These are phyloP conservation scores for Phascolomyces articulosus DNA, from an alignment of 371 early-diverging fungal species.

Conservation along the genomic window DNA sequence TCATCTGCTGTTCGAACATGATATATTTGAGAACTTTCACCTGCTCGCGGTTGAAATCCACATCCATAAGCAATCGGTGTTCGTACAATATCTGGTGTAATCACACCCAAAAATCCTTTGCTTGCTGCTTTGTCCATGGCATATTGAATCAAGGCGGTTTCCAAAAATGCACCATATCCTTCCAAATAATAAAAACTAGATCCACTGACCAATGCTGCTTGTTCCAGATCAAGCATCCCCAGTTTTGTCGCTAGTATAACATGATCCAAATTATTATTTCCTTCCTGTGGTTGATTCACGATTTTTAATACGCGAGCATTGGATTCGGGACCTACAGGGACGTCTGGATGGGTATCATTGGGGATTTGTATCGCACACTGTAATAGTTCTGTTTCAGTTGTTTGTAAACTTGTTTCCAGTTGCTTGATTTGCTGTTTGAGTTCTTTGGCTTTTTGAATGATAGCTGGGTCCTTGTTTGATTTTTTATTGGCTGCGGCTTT, in stretches of 20 bases:
- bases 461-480: conserved; percentile 9
- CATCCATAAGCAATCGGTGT: conserved; percentile 83
- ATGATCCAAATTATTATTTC: conserved; percentile 63
- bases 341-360: conserved; percentile 69
- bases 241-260: conserved; percentile 62
- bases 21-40: conserved; percentile 87
- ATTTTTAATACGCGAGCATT: conserved; percentile 56
- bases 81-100: conserved; percentile 88
- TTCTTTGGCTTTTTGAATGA: conserved; percentile 15
- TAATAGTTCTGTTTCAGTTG: conserved; percentile 46
- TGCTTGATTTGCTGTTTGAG: conserved; percentile 33
- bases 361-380: conserved; percentile 69
- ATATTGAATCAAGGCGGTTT: conserved; percentile 86
- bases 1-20: conserved; percentile 52
- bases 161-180: conserved; percentile 83
- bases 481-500: conserved; percentile 3
- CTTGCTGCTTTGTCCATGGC: conserved; percentile 74
- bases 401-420: conserved; percentile 35
- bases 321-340: conserved; percentile 69
- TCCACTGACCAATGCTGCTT: conserved; percentile 84
- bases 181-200: conserved; percentile 87
- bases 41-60: conserved; percentile 85
- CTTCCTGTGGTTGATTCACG: conserved; percentile 28
- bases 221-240: conserved; percentile 80
- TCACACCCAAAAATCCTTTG: conserved; percentile 80